These are phyloP conservation scores for Pontederia paniculata DNA, from an alignment of 176 grass and related monocot species.

Conservation along the genomic window DNA sequence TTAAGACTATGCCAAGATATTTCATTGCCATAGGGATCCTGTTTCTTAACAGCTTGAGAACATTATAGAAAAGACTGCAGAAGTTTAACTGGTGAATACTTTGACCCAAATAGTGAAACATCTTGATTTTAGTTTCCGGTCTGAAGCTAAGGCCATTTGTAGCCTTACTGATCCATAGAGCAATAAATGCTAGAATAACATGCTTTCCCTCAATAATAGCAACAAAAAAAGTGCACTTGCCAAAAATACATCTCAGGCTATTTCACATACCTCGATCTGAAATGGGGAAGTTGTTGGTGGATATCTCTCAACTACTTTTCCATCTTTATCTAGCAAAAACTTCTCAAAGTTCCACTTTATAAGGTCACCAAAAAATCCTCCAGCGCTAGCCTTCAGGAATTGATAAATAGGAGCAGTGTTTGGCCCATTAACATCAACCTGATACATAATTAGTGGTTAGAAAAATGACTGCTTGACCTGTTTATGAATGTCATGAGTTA, in stretches of 20 bases:
- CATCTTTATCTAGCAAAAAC: conserved; percentile 88
- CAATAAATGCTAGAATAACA: too few species aligned
- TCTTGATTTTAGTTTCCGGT: too few species aligned
- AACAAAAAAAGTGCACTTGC: too few species aligned
- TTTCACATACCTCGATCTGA: conserved; percentile 67
- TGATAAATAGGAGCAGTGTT: conserved; percentile 80
- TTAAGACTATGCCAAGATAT: too few species aligned
- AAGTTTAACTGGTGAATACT: too few species aligned
- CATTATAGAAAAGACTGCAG: too few species aligned
- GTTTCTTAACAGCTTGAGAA: too few species aligned
- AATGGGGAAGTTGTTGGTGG: conserved; percentile 96
- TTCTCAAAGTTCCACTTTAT: conserved; percentile 99
- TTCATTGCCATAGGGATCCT: too few species aligned
- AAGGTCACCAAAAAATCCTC: conserved; percentile 90
- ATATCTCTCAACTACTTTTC: conserved; percentile 90
- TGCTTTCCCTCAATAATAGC: too few species aligned
- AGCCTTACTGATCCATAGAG: too few species aligned
- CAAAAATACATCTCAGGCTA: neutral
- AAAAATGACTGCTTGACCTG: conserved; percentile 8
- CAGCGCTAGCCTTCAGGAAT: conserved; percentile 91
- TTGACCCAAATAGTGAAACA: too few species aligned
- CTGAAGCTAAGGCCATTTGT: too few species aligned
- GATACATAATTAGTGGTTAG: conserved; percentile 4
- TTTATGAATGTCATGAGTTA: conserved; percentile 8
- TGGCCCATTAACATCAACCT: conserved; percentile 98